Evolutionary conservation across 169 alveolate species (phyloP), one percentile per base, ranked within the genome.

Genomic region (Babesia gibsoni): DNA sequence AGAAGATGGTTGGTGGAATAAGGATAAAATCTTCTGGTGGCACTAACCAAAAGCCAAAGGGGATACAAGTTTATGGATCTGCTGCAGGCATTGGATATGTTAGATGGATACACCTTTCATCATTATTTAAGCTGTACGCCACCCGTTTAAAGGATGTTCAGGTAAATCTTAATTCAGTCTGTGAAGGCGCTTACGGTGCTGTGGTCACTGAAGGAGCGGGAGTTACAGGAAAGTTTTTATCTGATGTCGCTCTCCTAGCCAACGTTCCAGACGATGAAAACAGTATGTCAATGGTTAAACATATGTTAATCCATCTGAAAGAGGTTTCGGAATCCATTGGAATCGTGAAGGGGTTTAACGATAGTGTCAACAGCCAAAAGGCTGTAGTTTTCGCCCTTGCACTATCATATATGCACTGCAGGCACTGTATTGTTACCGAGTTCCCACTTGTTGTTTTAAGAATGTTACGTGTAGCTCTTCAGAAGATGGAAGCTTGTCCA

Each of bases 371-470:
- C 45, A 45, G 58, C 23, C 50, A 61, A 4, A 42, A 45, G 58
- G 58, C 59, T 0, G 58, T 61, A 30, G 29, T 61, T 10, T 61
- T 22, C 22, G 56, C 58, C 4, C 33, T 10, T 3, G 56, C 59
- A 7, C 37, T 61, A 32, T 8, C 46, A 10, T 39, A 61, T 22
- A 33, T 61, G 46, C 45, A 61, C 58, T 22, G 56, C 52, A 37
- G 35, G 12, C 43, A 61, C 18, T 41, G 46, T n/a, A 50, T 27
- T 1, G 46, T 43, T 10, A 39, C 42, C 16, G 72, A 45, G 33
- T 61, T 61, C 22, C 72, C 72, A 27, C 46, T 27, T 33, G 50
- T 61, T 45, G 58, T 61, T 2, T 12, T 61, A 8, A 50, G 45
- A 30, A 10, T 61, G 10, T 35, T 61, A 22, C 58, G 59, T 3